Evolutionary conservation across 352 stramenopile genomes (phyloP), one percentile per base, ranked within the genome.

Genomic region (Phytophthora pluvialis): DNA sequence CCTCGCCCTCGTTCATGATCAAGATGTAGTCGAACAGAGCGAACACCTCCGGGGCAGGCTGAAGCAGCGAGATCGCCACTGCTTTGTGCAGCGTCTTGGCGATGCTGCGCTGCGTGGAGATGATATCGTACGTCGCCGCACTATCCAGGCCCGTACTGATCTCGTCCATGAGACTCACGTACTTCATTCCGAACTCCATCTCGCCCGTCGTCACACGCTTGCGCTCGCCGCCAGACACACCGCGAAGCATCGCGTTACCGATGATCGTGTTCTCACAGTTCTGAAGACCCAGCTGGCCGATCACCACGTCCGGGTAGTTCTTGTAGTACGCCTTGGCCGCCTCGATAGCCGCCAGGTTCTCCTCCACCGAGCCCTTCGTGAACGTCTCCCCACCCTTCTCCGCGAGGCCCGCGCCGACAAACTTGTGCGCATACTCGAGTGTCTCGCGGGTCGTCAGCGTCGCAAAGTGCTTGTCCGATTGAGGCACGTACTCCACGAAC

Each of bases 111-210:
- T 83, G 66, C 18, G 58, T 64, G 35, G 60, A 72, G 49, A 78
- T 70, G 40, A 79, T 81, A 53, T 84, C 77, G 44, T 78, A 80
- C 45, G 77, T 84, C 13, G 75, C 67, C 16, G 77, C 77, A 31
- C 59, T 70, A 64, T 86, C 77, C 16, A 59, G 54, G 26, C 78
- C 78, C 8, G 76, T 85, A 39, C 64, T 79, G 67, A 85, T 83
- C 64, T 85, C 70, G 73, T 97, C 91, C 52, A 96, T 77, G 77
- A 51, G 56, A 18, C 67, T 80, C 51, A 78, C 80, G 16, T 76
- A 74, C 88, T 49, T 90, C 91, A 63, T 90, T 84, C 53, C 91
- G 47, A 93, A 85, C 44, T 95, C 70, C 82, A 98, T 98, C 77
- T 93, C 80, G 18, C 81, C 83, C 8, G 71, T 80, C n/a, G 83